Conservation (phyloP, 805 yeast species). For the Jamesozyma jinghongensis region DNA sequence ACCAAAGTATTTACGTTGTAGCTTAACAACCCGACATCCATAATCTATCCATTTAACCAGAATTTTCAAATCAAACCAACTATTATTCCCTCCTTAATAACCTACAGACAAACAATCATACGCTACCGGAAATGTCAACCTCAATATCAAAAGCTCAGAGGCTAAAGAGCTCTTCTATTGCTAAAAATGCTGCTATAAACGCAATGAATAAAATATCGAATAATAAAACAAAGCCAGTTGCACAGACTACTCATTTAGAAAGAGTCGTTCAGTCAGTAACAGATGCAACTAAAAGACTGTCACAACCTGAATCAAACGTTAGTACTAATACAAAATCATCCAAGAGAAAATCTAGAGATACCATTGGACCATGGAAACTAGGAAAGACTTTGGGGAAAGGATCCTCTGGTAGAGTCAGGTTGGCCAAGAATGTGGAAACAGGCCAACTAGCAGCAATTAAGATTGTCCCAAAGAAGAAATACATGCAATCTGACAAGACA, state of each 20-base stretch:
- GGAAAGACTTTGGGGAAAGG: conserved; percentile 77
- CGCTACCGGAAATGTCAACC: neutral
- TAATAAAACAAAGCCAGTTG: neutral
- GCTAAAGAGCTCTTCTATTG: conserved; percentile 12
- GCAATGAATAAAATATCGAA: conserved; percentile 15
- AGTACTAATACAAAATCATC: conserved; percentile 24
- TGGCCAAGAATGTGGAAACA: conserved; percentile 59
- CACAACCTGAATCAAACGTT: conserved; percentile 24
- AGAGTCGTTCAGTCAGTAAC: conserved; percentile 29
- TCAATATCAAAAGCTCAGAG: conserved; percentile 4
- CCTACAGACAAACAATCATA: conserved; percentile 3
- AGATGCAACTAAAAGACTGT: conserved; percentile 29
- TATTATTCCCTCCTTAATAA: conserved; percentile 14
- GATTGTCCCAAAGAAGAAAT: conserved; percentile 55
- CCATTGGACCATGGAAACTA: conserved; percentile 75
- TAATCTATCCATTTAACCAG: no score
- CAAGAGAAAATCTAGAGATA: conserved; percentile 29
- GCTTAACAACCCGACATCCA: no score
- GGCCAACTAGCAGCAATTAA: conserved; percentile 79
- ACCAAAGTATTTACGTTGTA: no score
- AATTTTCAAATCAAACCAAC: conserved; percentile 9
- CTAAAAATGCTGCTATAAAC: conserved; percentile 23
- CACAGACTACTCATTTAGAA: conserved; percentile 14
- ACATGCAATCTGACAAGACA: conserved; percentile 10
- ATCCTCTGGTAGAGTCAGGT: conserved; percentile 69